Evolutionary conservation across 345 rosid species (phyloP).

Genomic region (Aurinia saxatilis): DNA sequence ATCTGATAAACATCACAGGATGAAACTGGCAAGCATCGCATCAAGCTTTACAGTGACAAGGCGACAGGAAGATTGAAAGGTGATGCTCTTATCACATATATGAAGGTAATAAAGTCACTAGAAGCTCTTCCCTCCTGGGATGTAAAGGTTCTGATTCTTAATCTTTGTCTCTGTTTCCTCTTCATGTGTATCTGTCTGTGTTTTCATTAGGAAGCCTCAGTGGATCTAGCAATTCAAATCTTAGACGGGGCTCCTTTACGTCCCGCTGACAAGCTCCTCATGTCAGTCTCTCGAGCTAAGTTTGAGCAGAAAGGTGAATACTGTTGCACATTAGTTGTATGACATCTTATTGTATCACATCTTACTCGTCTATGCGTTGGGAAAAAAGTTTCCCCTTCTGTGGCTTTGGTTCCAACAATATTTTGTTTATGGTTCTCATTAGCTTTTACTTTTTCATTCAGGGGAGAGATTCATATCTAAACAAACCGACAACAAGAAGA

Average conservation of each 20-base stretch:
- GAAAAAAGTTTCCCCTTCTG: conserved; percentile 7
- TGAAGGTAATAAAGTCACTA: conserved; percentile 50
- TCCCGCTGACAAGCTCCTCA: conserved; percentile 60
- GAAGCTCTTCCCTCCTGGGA: conserved; percentile 16
- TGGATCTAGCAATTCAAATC: conserved; percentile 80
- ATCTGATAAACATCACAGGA: conserved; percentile 46
- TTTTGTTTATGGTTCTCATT: neutral
- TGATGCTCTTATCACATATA: conserved; percentile 86
- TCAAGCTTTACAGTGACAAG: conserved; percentile 85
- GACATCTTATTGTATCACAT: neutral
- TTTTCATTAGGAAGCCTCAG: conserved; percentile 79
- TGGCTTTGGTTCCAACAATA: neutral
- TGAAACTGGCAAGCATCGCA: conserved; percentile 81
- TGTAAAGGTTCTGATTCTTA: conserved; percentile 13
- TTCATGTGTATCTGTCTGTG: conserved; percentile 7
- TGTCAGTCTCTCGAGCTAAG: conserved; percentile 80
- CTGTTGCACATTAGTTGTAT: conserved; percentile 8
- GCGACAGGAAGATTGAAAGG: conserved; percentile 86
- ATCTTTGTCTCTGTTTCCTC: neutral
- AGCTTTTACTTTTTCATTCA: conserved; percentile 30
- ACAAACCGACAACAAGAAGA: conserved; percentile 76
- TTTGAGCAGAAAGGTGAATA: conserved; percentile 88
- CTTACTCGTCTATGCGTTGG: neutral
- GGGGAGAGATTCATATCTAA: conserved; percentile 81
- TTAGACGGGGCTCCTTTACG: conserved; percentile 94